These are phyloP conservation scores for Rhizopus stolonifer DNA, from an alignment of 371 early-diverging fungal species.

Conservation along the genomic window DNA sequence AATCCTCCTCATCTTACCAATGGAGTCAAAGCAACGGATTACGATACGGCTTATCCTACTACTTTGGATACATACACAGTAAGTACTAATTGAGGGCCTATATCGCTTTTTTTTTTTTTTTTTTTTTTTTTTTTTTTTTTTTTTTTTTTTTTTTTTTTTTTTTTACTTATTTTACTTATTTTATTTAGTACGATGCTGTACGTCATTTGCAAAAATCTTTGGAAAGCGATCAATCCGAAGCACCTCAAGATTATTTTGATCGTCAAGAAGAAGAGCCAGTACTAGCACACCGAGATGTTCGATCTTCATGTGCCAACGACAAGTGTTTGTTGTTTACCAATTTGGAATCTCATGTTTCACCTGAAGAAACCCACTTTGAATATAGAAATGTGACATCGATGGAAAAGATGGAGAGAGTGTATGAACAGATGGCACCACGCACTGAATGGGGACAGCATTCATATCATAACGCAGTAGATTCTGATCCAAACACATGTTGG, in stretches of 20 bases:
- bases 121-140: no score
- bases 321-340: conserved; percentile 59
- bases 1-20: conserved; percentile 37
- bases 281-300: conserved; percentile 45
- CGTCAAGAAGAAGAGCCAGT: conserved; percentile 48
- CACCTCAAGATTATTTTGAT: conserved; percentile 54
- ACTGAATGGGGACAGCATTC: conserved; percentile 51
- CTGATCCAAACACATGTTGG: conserved; percentile 60
- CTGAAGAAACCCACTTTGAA: conserved; percentile 38
- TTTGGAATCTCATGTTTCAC: conserved; percentile 52
- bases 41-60: conserved; percentile 9
- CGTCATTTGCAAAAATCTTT: conserved; percentile 49
- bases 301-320: conserved; percentile 60
- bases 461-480: conserved; percentile 58
- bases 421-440: conserved; percentile 19
- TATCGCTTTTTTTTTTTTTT: no score
- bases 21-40: conserved; percentile 18
- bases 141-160: no score
- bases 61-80: conserved; percentile 23
- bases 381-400: conserved; percentile 21
- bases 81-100: no score
- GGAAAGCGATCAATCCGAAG: conserved; percentile 37
- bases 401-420: conserved; percentile 7
- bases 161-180: neutral
- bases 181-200: conserved; percentile 52